Base-by-base conservation (phyloP, 2,329 filamentous ascomycete species). In the Magnaporthiopsis rhizophila region DNA sequence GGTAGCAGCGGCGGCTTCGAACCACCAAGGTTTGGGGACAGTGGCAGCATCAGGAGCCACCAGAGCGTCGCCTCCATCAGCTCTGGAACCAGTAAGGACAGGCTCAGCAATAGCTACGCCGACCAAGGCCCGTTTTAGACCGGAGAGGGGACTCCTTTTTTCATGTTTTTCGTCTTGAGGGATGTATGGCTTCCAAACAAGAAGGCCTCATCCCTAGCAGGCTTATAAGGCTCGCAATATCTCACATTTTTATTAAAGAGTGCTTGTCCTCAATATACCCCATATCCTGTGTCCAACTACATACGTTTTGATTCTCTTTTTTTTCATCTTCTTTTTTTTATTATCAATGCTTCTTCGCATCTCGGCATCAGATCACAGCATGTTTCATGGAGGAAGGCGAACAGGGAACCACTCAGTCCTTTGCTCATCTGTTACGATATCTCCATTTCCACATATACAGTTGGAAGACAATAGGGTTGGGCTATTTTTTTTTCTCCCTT, bases 11-110 rank as follows among this genome's bases (percentile, higher is more conserved):
- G 45, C 45, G 45, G 45, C 3, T 53, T 53, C n/a, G 45, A 53
- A 6, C 45, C 59, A 28, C 34, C 18, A 45, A 61, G 59, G 34
- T 45, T 61, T 15, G 59, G 45, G n/a, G 45, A 53, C 45, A 53
- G 50, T n/a, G 59, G 21, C n/a, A 61, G 45, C 59, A 61, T 36
- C n/a, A 61, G 34, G 32, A 61, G 59, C n/a, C 59, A 61, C 34
- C 45, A 53, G 45, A 61, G 59, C 59, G 34, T 61, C 24, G 59
- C 59, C 34, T 61, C 59, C 26, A 28, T 61, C 34, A 61, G 59
- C 45, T 61, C 59, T 21, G 34, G 59, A 7, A n/a, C 34, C 34
- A 61, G 59, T n/a, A 61, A 45, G 34, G 59, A 61, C n/a, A 61
- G 45, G 45, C 36, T 61, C 21, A 45, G 59, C 21, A 61, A n/a